A percentile compares a stretch with the other conserved stretches of the same genome.
Evolutionary conservation across 352 stramenopile genomes (phyloP).

Genomic region (Peronosclerospora sorghi): DNA sequence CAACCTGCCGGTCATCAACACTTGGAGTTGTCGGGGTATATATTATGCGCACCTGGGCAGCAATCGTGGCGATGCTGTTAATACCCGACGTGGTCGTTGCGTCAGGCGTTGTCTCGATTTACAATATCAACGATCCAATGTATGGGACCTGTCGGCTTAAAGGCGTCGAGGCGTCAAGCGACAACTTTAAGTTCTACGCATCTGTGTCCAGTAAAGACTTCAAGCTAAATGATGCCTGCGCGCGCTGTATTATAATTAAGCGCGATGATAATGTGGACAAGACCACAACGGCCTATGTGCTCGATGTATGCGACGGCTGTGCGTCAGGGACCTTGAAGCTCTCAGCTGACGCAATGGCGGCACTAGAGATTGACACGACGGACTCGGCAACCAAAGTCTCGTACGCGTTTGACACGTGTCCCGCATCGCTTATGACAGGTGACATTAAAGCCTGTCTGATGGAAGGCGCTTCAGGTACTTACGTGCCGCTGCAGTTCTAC

Average conservation of each 20-base stretch:
- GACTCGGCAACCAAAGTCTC: conserved; percentile 28
- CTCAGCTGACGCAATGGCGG: conserved; percentile 31
- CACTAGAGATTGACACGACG: conserved; percentile 38
- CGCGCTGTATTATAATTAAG: conserved; percentile 62
- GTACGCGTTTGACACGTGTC: conserved; percentile 57
- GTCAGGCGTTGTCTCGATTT: conserved; percentile 30
- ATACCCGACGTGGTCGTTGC: conserved; percentile 6
- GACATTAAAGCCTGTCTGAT: conserved; percentile 74
- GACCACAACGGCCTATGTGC: conserved; percentile 51
- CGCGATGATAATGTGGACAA: conserved; percentile 32
- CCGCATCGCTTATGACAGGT: conserved; percentile 41
- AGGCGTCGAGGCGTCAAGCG: conserved; percentile 36
- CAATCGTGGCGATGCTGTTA: conserved; percentile 1
- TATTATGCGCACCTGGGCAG: conserved; percentile 5
- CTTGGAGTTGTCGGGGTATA: too few species aligned
- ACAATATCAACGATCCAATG: conserved; percentile 47
- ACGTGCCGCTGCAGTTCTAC: conserved; percentile 76
- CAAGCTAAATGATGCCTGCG: conserved; percentile 46
- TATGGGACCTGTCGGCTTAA: conserved; percentile 65
- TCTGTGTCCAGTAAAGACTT: conserved; percentile 52
- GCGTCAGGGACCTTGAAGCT: conserved; percentile 37
- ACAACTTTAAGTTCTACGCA: conserved; percentile 75
- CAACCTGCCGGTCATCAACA: too few species aligned
- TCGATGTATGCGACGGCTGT: conserved; percentile 57
- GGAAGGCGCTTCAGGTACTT: conserved; percentile 65